These are phyloP conservation scores for Elsinoe batatas DNA, from an alignment of 2,329 filamentous ascomycete genomes.

Conservation along the genomic window DNA sequence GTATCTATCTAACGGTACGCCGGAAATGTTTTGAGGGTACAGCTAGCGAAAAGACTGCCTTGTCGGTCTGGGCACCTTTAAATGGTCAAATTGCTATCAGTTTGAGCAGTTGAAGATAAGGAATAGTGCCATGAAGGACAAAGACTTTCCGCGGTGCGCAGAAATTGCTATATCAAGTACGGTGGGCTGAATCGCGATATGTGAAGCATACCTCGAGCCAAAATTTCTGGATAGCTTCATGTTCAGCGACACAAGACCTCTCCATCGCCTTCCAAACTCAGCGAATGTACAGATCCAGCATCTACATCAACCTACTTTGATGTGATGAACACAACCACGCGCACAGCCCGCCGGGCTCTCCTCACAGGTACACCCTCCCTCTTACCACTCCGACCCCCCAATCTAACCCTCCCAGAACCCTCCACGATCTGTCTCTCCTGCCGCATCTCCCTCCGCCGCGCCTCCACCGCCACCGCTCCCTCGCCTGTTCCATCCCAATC, in stretches of 20 bases:
- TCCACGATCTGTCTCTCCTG: conserved; percentile 40
- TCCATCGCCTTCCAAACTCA: background rate
- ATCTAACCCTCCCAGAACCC: conserved; percentile 22
- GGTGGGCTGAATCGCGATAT: background rate
- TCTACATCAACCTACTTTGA: conserved; percentile 16
- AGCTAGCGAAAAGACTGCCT: conserved; percentile 95
- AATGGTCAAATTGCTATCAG: conserved; percentile 83
- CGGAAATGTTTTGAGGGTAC: conserved; percentile 68
- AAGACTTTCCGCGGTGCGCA: conserved; percentile 15
- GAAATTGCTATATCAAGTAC: conserved; percentile 4
- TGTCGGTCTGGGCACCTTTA: conserved; percentile 73
- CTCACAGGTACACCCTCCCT: conserved; percentile 15
- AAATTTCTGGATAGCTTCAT: conserved; percentile 11
- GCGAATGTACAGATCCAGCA: conserved; percentile 3
- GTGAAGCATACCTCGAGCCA: conserved; percentile 16
- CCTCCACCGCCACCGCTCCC: conserved; percentile 28
- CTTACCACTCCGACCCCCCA: conserved; percentile 1
- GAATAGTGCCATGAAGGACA: conserved; percentile 54
- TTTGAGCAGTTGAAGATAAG: conserved; percentile 86
- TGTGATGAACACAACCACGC: conserved; percentile 36
- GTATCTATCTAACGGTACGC: conserved; percentile 95
- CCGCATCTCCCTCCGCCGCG: conserved; percentile 32
- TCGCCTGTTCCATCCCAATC: conserved; percentile 18
- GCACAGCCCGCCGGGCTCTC: conserved; percentile 35
- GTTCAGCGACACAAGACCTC: background rate